Base-by-base conservation (phyloP, 179 eudicot genomes). In the Heliamphora pulchella region DNA sequence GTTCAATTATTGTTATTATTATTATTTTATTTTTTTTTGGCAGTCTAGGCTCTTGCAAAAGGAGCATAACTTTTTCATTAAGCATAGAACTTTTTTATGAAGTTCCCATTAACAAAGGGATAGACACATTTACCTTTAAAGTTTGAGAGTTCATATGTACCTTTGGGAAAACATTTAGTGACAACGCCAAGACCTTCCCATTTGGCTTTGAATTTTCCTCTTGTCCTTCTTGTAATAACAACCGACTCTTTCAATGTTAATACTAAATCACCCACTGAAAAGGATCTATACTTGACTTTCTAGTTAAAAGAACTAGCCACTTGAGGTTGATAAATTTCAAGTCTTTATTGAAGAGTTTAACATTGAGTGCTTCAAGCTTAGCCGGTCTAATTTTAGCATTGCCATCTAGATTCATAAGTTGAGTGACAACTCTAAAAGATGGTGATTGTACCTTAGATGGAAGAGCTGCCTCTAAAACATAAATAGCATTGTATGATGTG, bases 171-270 rank as follows among this genome's bases (percentile, higher is more conserved):
- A 50, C 59, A 70, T 2, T 71, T 59, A 15, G 81, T 71, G 43
- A 79, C 43, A 10, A 79, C 70, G 44, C 71, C 71, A 0, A 59
- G 69, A 0, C 81, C 77, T 15, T 79, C 81, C 77, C 77, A 71
- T 59, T 79, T n/a, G 74, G 22, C 39, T 14, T 67, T 58, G 43
- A 66, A 50, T 1, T 78, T 79, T 44, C 61, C 59, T 57, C 59
- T 65, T 41, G 39, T 13, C 64, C 55, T 71, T 58, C 59, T 46
- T 43, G 62, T 62, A 5, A 62, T 47, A 66, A 66, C 15, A 0
- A 6, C 22, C 22, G 22, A 15, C 13, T 47, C 2, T 48, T 10
- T 79, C 22, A 71, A 41, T n/a, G 77, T 79, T 0, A 57, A 31
- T 3, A 79, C 81, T 10, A 79, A 20, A 18, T 71, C 77, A 18